Percentiles rank a stretch among this genome's conserved stretches.
These are phyloP conservation scores for Eucalyptus dawsonii DNA, from an alignment of 345 rosid genomes.

Conservation along the genomic window DNA sequence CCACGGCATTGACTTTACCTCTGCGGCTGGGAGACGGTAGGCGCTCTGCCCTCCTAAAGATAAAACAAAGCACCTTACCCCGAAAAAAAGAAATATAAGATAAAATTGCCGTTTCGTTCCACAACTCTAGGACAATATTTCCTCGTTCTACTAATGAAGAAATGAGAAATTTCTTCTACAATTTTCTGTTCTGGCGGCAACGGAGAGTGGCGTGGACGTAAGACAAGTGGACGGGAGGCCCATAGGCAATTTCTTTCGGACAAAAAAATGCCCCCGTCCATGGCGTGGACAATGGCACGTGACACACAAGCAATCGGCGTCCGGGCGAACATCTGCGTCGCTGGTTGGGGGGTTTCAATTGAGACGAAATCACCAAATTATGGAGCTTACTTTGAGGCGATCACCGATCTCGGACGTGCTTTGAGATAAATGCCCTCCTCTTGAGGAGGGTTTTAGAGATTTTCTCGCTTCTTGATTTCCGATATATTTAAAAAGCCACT, in stretches of 20 bases:
- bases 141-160: neutral
- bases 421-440: neutral
- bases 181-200: neutral
- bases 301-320: too few relatives aligned
- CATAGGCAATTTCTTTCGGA: neutral
- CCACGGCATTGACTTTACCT: neutral
- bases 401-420: neutral
- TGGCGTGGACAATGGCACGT: neutral
- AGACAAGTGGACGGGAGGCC: neutral
- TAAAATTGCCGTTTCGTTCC: neutral
- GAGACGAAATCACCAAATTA: neutral
- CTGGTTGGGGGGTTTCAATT: neutral
- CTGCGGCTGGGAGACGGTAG: rapidly evolving
- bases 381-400: neutral
- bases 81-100: neutral
- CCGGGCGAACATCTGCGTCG: neutral
- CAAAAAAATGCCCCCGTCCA: neutral
- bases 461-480: neutral
- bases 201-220: rapidly evolving
- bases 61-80: neutral
- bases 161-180: neutral
- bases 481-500: neutral
- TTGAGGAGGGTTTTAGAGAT: neutral
- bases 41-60: rapidly evolving
- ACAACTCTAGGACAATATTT: neutral